Percentiles rank a stretch among this genome's conserved stretches.
These are phyloP conservation scores for Sphagnum tenellum DNA, from an alignment of 225 moss, liverwort and hornwort species.

Conservation along the genomic window DNA sequence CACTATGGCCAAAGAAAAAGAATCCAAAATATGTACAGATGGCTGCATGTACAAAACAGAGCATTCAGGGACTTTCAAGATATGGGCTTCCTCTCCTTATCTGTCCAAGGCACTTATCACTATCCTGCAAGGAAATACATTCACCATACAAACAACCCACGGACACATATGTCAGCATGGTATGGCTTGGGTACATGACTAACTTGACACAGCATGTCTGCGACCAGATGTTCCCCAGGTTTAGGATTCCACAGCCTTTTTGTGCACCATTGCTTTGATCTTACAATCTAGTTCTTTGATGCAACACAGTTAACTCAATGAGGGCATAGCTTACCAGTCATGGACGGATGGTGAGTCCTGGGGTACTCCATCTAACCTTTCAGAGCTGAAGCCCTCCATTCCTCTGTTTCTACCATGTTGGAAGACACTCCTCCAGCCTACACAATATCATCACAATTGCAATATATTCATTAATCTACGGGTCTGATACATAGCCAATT, in stretches of 20 bases:
- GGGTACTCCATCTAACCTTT: slow-evolving; percentile 27
- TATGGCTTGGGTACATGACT: neutral
- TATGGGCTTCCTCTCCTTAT: slow-evolving; percentile 3
- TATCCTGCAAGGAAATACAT: slow-evolving; percentile 29
- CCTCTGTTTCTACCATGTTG: slow-evolving; percentile 43
- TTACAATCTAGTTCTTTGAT: too few species aligned
- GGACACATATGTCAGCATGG: neutral
- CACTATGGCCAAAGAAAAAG: too few species aligned
- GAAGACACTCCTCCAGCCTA: slow-evolving; percentile 45
- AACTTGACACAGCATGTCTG: neutral
- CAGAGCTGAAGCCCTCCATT: slow-evolving; percentile 32
- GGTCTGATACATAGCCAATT: neutral
- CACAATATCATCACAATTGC: neutral
- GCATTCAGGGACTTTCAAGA: too few species aligned
- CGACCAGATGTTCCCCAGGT: too few species aligned
- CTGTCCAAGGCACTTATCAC: slow-evolving; percentile 57
- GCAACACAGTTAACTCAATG: neutral
- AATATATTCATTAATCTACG: neutral
- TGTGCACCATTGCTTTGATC: too few species aligned
- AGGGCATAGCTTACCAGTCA: slow-evolving; percentile 32
- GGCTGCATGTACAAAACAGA: too few species aligned
- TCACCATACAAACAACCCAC: neutral
- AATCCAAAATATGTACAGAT: too few species aligned
- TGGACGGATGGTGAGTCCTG: slow-evolving; percentile 50
- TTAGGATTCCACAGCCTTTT: too few species aligned